Percentiles rank a stretch among this genome's conserved stretches.
phyloP scores from a whole-genome alignment of 495 filamentous ascomycete species.

The Penicillium malachiteum region DNA sequence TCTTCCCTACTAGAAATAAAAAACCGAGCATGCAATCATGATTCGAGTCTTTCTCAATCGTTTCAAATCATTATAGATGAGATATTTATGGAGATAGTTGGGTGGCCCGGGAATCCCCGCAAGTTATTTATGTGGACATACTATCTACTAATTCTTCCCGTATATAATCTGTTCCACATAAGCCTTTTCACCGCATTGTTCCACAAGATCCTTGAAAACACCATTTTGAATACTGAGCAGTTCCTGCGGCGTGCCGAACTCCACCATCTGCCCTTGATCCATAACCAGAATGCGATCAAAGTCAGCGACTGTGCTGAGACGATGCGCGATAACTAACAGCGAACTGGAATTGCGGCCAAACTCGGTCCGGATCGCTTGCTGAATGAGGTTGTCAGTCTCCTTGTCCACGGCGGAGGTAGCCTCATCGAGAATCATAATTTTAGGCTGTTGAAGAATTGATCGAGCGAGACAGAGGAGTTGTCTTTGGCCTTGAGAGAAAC shows the following conservation, averaged over 20 bases:
- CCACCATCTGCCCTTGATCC: conserved; percentile 23
- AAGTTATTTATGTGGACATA: too few relatives aligned
- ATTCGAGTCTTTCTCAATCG: too few relatives aligned
- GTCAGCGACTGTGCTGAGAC: conserved; percentile 71
- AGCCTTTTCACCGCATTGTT: not conserved
- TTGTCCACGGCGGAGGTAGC: conserved; percentile 90
- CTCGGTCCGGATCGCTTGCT: conserved; percentile 70
- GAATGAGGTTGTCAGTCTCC: conserved; percentile 79
- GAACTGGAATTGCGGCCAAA: conserved; percentile 55
- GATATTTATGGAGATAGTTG: too few relatives aligned
- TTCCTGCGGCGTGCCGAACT: not conserved
- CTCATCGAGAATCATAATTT: conserved; percentile 81
- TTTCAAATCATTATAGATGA: too few relatives aligned
- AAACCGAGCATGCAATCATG: too few relatives aligned
- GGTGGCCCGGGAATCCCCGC: too few relatives aligned
- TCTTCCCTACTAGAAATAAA: too few relatives aligned
- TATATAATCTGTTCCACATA: too few relatives aligned
- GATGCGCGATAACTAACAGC: conserved; percentile 72
- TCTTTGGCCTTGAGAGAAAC: conserved; percentile 74
- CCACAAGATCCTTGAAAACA: not conserved
- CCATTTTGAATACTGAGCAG: not conserved
- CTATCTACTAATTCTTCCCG: too few relatives aligned
- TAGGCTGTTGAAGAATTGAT: conserved; percentile 73
- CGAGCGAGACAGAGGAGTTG: conserved; percentile 86
- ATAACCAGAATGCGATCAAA: conserved; percentile 74